These are phyloP conservation scores for Aegilops longissima DNA, from an alignment of 176 grass and related monocot species.

Conservation along the genomic window DNA sequence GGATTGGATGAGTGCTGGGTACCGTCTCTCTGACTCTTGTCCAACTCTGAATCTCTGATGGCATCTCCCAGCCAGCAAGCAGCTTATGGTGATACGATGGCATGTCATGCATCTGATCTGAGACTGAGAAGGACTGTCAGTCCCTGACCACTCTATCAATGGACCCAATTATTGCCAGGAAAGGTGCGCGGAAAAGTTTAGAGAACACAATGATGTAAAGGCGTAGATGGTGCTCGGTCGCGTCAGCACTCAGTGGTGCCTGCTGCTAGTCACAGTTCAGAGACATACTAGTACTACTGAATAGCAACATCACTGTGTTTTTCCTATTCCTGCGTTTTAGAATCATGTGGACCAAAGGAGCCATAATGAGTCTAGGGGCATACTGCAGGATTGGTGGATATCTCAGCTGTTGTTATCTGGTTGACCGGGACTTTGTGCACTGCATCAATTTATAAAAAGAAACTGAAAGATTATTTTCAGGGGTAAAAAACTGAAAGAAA, in stretches of 20 bases:
- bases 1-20: background rate
- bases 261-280: background rate
- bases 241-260: background rate
- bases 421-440: too few species aligned
- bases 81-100: conserved; percentile 12
- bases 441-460: too few species aligned
- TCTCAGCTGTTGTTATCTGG: background rate
- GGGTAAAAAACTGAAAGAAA: too few species aligned
- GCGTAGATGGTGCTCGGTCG: background rate
- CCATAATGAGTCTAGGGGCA: background rate
- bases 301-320: background rate
- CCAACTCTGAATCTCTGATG: background rate
- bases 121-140: conserved; percentile 18
- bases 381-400: background rate
- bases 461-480: too few species aligned
- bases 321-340: too few species aligned
- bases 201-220: conserved; percentile 14
- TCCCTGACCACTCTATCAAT: conserved; percentile 1
- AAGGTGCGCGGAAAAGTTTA: conserved; percentile 10
- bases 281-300: background rate
- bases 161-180: conserved; percentile 11
- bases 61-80: background rate
- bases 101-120: conserved; percentile 26
- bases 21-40: background rate
- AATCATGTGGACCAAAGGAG: too few species aligned